Evolutionary conservation across 2,329 filamentous ascomycete species (phyloP).

Genomic region (Aspergillus quadricinctus): DNA sequence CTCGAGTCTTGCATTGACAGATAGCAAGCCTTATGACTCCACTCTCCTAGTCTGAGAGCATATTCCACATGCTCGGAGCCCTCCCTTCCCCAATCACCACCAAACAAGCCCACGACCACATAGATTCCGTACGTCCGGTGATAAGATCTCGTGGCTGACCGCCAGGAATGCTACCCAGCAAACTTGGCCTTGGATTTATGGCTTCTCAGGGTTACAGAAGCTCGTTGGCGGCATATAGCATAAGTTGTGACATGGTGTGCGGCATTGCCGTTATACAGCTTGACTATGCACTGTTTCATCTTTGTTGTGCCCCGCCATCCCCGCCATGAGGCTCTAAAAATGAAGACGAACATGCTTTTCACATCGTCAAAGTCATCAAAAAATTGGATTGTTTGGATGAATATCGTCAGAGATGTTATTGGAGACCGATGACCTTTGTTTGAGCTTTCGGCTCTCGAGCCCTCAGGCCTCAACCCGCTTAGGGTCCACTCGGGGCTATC

Average conservation of each 20-base stretch:
- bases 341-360: not conserved
- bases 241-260: not conserved
- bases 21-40: not conserved
- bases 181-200: not conserved
- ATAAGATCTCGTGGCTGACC: slow-evolving; percentile 14
- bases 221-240: not conserved
- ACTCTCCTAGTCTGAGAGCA: not conserved
- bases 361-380: not conserved
- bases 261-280: not conserved
- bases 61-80: not conserved
- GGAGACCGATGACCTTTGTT: not conserved
- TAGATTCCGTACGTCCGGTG: slow-evolving; percentile 12
- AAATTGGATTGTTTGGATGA: not conserved
- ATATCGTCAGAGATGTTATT: too few relatives aligned
- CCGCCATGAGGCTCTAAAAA: not conserved
- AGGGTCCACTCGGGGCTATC: not conserved
- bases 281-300: not conserved
- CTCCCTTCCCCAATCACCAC: not conserved
- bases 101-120: not conserved
- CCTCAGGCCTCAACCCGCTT: not conserved
- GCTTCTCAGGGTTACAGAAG: not conserved
- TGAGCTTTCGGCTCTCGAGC: not conserved
- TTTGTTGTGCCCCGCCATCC: not conserved
- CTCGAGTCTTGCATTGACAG: not conserved
- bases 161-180: slow-evolving; percentile 9